Conservation (phyloP, 306 rosid species). For the Vigna angularis region DNA sequence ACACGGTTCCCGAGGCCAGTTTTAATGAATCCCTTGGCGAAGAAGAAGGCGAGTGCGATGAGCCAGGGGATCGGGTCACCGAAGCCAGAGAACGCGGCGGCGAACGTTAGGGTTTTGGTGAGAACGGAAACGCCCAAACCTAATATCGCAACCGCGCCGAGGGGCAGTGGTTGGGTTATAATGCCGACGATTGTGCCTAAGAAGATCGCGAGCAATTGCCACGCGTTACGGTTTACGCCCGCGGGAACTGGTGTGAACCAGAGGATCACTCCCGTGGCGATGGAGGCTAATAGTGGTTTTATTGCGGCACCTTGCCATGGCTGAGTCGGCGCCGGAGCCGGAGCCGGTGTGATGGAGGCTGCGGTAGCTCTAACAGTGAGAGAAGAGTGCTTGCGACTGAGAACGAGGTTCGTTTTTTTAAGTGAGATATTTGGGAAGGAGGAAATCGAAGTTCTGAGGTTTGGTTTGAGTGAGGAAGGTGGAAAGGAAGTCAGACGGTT, state of each 20-base stretch:
- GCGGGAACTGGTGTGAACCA: slow-evolving; percentile 90
- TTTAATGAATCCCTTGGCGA: slow-evolving; percentile 93
- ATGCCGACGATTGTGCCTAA: slow-evolving; percentile 92
- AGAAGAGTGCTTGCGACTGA: slow-evolving; percentile 20
- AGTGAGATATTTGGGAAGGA: not conserved
- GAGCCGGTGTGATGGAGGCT: slow-evolving; percentile 42
- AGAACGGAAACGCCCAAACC: slow-evolving; percentile 91
- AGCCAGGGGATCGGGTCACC: slow-evolving; percentile 99
- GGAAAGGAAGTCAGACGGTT: slow-evolving; percentile 47
- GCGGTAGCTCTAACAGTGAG: slow-evolving; percentile 50
- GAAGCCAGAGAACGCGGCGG: slow-evolving; percentile 92
- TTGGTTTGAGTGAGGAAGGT: not conserved
- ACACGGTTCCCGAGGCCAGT: slow-evolving; percentile 95
- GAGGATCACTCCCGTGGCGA: slow-evolving; percentile 73
- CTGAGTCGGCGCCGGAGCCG: slow-evolving; percentile 57
- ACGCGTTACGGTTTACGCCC: slow-evolving; percentile 79
- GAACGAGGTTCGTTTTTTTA: not conserved
- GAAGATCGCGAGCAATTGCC: slow-evolving; percentile 93
- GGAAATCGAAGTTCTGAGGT: slow-evolving; percentile 18
- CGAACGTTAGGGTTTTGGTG: slow-evolving; percentile 85
- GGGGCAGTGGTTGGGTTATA: slow-evolving; percentile 90
- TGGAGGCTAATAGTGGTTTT: slow-evolving; percentile 78
- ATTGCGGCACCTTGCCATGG: slow-evolving; percentile 94
- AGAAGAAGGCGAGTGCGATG: slow-evolving; percentile 93
- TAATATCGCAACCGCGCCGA: slow-evolving; percentile 88